Conservation (phyloP, 1,139 yeast genomes). For the Suzukiozyma palmioleophila region DNA sequence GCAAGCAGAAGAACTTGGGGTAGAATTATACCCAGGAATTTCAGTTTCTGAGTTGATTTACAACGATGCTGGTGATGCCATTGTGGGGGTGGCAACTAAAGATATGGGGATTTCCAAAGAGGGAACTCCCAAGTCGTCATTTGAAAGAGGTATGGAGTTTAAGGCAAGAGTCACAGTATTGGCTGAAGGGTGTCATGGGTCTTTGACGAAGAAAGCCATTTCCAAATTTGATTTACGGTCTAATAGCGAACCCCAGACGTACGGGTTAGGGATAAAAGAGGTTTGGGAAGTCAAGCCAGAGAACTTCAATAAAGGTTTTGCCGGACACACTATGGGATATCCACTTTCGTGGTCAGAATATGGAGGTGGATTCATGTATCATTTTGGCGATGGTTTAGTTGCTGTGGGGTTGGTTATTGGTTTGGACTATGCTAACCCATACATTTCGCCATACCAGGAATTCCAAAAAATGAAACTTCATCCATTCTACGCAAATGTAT, state of each 20-base stretch:
- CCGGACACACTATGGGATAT: constrained; percentile 85
- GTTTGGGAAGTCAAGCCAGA: constrained; percentile 94
- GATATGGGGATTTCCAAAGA: constrained; percentile 79
- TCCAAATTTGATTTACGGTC: constrained; percentile 63
- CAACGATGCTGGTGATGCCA: constrained; percentile 49
- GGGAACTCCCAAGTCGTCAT: constrained; percentile 73
- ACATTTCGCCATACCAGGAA: constrained; percentile 91
- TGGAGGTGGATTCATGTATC: constrained; percentile 97
- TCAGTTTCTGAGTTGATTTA: constrained; percentile 81
- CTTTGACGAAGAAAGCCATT: constrained; percentile 74
- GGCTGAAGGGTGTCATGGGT: constrained; percentile 98
- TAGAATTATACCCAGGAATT: constrained; percentile 88
- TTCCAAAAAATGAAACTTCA: constrained; percentile 92
- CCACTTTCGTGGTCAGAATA: constrained; percentile 74
- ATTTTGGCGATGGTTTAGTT: constrained; percentile 89
- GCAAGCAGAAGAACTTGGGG: constrained; percentile 89
- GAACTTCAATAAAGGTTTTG: constrained; percentile 74
- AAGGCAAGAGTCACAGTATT: constrained; percentile 82
- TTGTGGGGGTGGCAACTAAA: constrained; percentile 88
- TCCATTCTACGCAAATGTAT: constrained; percentile 71
- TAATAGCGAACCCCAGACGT: constrained; percentile 74
- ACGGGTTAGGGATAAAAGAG: constrained; percentile 92
- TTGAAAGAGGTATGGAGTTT: constrained; percentile 96
- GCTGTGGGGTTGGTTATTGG: constrained; percentile 90
- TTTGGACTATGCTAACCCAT: constrained; percentile 89